A percentile compares a stretch with the other conserved stretches of the same genome.
phyloP scores from a whole-genome alignment of 306 rosid genomes.

The Senna tora region DNA sequence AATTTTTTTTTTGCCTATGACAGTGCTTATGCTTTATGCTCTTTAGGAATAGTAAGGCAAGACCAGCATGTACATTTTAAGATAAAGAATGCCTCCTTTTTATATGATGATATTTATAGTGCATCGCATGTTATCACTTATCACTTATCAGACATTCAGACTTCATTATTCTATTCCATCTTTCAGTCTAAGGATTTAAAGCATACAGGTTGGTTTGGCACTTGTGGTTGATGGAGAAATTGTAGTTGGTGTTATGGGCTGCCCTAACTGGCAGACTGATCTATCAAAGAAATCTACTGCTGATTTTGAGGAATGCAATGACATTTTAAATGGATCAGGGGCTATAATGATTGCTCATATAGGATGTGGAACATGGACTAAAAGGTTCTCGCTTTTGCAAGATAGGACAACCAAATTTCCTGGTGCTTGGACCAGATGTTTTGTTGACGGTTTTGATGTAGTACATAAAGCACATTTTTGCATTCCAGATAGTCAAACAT shows the following conservation, averaged over 20 bases:
- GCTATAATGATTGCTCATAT: conserved; percentile 76
- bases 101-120: conserved; percentile 14
- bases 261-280: conserved; percentile 81
- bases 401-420: conserved; percentile 41
- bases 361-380: conserved; percentile 84
- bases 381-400: conserved; percentile 40
- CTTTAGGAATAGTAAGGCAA: conserved; percentile 10
- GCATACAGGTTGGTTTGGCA: conserved; percentile 84
- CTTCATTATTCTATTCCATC: conserved; percentile 16
- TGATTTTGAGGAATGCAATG: conserved; percentile 41
- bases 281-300: conserved; percentile 41
- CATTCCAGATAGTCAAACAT: conserved; percentile 70
- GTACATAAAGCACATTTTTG: conserved; percentile 67
- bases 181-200: conserved; percentile 23
- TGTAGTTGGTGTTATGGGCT: conserved; percentile 84
- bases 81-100: conserved; percentile 18
- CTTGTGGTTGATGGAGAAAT: conserved; percentile 84
- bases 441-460: conserved; percentile 54
- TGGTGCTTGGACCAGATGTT: conserved; percentile 60
- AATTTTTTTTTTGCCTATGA: conserved; percentile 18
- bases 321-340: conserved; percentile 54
- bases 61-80: conserved; percentile 2
- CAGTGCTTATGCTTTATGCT: conserved; percentile 25
- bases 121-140: conserved; percentile 22
- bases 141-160: too few relatives aligned